Percentiles rank a stretch among this genome's conserved stretches.
Conservation (phyloP, 805 yeast genomes). For the Zygotorulaspora chibaensis region DNA sequence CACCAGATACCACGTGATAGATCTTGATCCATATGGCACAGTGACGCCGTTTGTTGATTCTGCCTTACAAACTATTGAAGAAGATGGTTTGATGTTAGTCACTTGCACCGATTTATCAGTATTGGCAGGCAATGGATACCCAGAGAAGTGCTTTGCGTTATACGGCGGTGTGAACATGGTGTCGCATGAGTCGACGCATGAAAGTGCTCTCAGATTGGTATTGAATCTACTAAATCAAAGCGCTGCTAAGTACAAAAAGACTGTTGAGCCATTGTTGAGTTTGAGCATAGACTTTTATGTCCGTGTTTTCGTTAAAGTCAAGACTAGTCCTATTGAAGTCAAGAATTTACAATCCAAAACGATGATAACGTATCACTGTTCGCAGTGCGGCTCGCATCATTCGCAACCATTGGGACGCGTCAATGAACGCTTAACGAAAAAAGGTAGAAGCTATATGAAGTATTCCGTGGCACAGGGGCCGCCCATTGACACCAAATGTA, state of each 20-base stretch:
- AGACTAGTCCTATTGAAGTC: conserved; percentile 73
- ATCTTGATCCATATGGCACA: conserved; percentile 95
- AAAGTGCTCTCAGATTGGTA: conserved; percentile 84
- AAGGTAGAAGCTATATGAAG: conserved; percentile 39
- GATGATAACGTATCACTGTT: conserved; percentile 76
- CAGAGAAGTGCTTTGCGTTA: conserved; percentile 91
- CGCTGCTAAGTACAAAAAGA: conserved; percentile 85
- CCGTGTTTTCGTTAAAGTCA: conserved; percentile 75
- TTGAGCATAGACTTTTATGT: conserved; percentile 91
- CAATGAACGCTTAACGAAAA: conserved; percentile 40
- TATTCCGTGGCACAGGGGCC: conserved; percentile 66
- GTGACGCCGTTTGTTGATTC: conserved; percentile 94
- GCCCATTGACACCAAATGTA: conserved; percentile 56
- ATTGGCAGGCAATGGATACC: conserved; percentile 91
- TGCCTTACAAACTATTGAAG: conserved; percentile 77
- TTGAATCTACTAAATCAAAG: conserved; percentile 68
- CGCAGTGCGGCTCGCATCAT: conserved; percentile 74
- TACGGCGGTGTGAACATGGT: conserved; percentile 92
- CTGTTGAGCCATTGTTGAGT: conserved; percentile 81
- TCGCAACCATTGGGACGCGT: conserved; percentile 73
- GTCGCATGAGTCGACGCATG: conserved; percentile 79
- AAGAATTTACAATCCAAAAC: conserved; percentile 74
- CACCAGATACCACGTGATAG: conserved; percentile 73
- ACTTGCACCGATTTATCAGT: conserved; percentile 97
- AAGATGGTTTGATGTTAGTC: conserved; percentile 80